A percentile compares a stretch with the other conserved stretches of the same genome.
Evolutionary conservation across 805 yeast genomes (phyloP).

Genomic region (Spathaspora hagerdaliae): DNA sequence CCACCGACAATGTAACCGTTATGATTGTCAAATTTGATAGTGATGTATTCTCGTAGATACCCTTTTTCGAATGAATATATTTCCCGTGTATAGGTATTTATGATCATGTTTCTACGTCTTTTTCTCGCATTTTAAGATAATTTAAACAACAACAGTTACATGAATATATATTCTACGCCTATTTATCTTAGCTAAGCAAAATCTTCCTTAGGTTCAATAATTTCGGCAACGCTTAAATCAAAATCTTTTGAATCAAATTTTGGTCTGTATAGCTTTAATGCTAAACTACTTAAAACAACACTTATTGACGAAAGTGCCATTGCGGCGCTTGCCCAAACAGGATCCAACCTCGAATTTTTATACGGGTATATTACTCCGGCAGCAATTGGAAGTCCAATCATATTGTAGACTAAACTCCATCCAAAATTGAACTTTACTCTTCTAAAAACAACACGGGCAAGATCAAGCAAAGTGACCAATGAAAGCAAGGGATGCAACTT

Average conservation of each 20-base stretch:
- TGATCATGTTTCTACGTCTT: background rate
- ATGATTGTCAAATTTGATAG: slow-evolving; percentile 72
- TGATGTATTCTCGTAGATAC: slow-evolving; percentile 28
- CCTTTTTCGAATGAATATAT: background rate
- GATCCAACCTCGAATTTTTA: slow-evolving; percentile 48
- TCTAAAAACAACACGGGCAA: slow-evolving; percentile 46
- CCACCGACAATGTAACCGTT: slow-evolving; percentile 90
- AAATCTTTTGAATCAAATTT: slow-evolving; percentile 17
- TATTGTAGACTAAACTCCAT: slow-evolving; percentile 57
- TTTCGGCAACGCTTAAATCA: slow-evolving; percentile 4
- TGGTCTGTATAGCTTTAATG: slow-evolving; percentile 46
- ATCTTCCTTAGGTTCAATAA: slow-evolving; percentile 8
- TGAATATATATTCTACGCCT: too few relatives aligned
- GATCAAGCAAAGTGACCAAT: slow-evolving; percentile 50
- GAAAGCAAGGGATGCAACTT: slow-evolving; percentile 48
- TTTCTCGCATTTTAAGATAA: background rate
- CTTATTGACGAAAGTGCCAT: slow-evolving; percentile 60
- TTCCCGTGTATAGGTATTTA: background rate
- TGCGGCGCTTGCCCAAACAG: slow-evolving; percentile 67
- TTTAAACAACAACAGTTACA: too few relatives aligned
- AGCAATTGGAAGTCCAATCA: slow-evolving; percentile 58
- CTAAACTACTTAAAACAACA: slow-evolving; percentile 55
- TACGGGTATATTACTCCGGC: slow-evolving; percentile 65
- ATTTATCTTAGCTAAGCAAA: background rate
- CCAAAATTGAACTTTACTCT: slow-evolving; percentile 55